These are phyloP conservation scores for Suhomyces terraborum DNA, from an alignment of 1,139 yeast genomes.

Conservation along the genomic window DNA sequence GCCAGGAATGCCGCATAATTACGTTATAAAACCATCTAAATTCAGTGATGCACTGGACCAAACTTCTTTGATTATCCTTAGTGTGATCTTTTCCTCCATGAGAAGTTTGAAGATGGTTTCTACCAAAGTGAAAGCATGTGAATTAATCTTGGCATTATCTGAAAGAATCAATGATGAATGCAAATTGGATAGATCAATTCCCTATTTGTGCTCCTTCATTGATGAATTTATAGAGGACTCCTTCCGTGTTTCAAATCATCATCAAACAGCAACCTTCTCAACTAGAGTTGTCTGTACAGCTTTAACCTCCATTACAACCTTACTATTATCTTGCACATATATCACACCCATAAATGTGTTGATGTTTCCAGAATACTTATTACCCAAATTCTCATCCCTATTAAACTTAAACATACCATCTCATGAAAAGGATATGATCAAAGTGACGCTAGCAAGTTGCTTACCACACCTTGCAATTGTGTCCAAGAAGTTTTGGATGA, in stretches of 20 bases:
- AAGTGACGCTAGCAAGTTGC: slow-evolving; percentile 70
- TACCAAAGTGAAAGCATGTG: slow-evolving; percentile 71
- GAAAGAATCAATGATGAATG: slow-evolving; percentile 80
- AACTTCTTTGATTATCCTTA: slow-evolving; percentile 63
- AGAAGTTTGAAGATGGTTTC: slow-evolving; percentile 65
- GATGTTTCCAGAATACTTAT: slow-evolving; percentile 76
- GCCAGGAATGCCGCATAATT: slow-evolving; percentile 48
- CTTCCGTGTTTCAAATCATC: slow-evolving; percentile 3
- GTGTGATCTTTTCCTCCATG: slow-evolving; percentile 63
- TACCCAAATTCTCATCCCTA: slow-evolving; percentile 65
- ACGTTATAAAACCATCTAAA: slow-evolving; percentile 43
- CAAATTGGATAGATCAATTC: slow-evolving; percentile 82
- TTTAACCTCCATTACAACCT: slow-evolving; percentile 57
- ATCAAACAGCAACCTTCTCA: slow-evolving; percentile 16
- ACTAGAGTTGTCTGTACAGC: slow-evolving; percentile 61
- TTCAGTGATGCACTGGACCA: slow-evolving; percentile 35
- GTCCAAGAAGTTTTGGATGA: slow-evolving; percentile 64
- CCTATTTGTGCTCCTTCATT: slow-evolving; percentile 60
- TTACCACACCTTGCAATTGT: slow-evolving; percentile 68
- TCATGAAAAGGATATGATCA: slow-evolving; percentile 47
- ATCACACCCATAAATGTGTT: slow-evolving; percentile 75
- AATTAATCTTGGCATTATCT: slow-evolving; percentile 71
- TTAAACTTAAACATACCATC: slow-evolving; percentile 26
- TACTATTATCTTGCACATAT: slow-evolving; percentile 63
- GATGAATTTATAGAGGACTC: slow-evolving; percentile 34